phyloP scores from a whole-genome alignment of 768 basidiomycete genomes.

The Phaeotremella fagi region DNA sequence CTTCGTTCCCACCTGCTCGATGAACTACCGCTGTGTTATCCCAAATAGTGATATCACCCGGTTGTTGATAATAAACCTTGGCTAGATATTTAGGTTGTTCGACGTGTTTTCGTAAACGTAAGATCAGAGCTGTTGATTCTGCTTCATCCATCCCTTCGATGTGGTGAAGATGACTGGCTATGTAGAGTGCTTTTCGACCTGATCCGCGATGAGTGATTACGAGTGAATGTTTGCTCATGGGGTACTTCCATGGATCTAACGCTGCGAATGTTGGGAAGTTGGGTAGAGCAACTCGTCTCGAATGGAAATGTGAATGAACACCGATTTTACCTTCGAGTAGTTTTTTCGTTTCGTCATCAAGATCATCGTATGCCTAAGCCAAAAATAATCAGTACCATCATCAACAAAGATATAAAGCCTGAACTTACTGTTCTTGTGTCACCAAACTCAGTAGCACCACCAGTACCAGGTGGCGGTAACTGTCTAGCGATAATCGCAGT shows the following conservation, averaged over 20 bases:
- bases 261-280: slow-evolving; percentile 18
- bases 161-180: slow-evolving; percentile 28
- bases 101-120: slow-evolving; percentile 9
- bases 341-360: slow-evolving; percentile 18
- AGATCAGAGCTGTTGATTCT: slow-evolving; percentile 10
- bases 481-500: slow-evolving; percentile 22
- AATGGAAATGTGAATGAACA: slow-evolving; percentile 24
- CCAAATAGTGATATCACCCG: slow-evolving; percentile 22
- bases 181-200: slow-evolving; percentile 27
- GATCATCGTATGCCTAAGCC: slow-evolving; percentile 23
- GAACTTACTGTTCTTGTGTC: slow-evolving; percentile 30
- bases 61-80: slow-evolving; percentile 18
- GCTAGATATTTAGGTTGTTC: slow-evolving; percentile 18
- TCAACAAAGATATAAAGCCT: too few relatives aligned
- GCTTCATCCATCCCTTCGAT: slow-evolving; percentile 22
- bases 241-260: slow-evolving; percentile 23
- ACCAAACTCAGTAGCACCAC: slow-evolving; percentile 30
- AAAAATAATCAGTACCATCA: too few relatives aligned
- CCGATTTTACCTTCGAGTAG: slow-evolving; percentile 24
- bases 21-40: slow-evolving; percentile 21
- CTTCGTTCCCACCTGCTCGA: slow-evolving; percentile 13
- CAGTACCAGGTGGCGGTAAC: slow-evolving; percentile 20
- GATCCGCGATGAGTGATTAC: slow-evolving; percentile 23
- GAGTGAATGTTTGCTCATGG: slow-evolving; percentile 25
- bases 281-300: slow-evolving; percentile 11